These are phyloP conservation scores for Mycena pura DNA, from an alignment of 768 basidiomycete genomes.

Conservation along the genomic window DNA sequence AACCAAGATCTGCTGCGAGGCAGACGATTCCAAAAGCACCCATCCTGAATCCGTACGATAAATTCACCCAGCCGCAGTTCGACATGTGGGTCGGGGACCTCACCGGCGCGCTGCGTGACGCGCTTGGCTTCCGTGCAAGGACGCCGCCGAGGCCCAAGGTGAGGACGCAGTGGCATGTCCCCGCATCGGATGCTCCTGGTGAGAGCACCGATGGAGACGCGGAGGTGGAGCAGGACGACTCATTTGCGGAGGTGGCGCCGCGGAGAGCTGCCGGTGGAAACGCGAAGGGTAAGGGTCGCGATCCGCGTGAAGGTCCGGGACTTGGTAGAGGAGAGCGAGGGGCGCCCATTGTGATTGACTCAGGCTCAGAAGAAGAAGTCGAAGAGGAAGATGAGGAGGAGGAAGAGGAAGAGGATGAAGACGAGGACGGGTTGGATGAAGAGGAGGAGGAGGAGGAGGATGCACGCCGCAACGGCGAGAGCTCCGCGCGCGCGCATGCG, in stretches of 20 bases:
- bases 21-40: constrained; percentile 52
- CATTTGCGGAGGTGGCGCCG: constrained; percentile 60
- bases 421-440: constrained; percentile 34
- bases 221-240: constrained; percentile 48
- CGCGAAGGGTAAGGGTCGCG: constrained; percentile 66
- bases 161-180: constrained; percentile 21
- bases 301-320: constrained; percentile 66
- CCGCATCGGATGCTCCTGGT: constrained; percentile 23
- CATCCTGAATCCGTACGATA: constrained; percentile 75
- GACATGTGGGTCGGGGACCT: constrained; percentile 75
- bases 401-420: constrained; percentile 27
- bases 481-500: constrained; percentile 33
- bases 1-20: too few species aligned
- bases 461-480: constrained; percentile 32
- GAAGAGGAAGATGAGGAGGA: constrained; percentile 34
- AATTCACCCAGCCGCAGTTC: constrained; percentile 71
- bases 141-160: constrained; percentile 22
- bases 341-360: constrained; percentile 56
- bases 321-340: constrained; percentile 44
- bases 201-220: constrained; percentile 35
- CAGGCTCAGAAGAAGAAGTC: constrained; percentile 44
- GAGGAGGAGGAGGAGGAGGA: constrained; percentile 36
- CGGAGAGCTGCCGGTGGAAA: constrained; percentile 42
- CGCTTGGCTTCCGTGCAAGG: constrained; percentile 58
- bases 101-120: constrained; percentile 60